phyloP scores from a whole-genome alignment of 208 protist genomes.

The Naegleria lovaniensis region DNA sequence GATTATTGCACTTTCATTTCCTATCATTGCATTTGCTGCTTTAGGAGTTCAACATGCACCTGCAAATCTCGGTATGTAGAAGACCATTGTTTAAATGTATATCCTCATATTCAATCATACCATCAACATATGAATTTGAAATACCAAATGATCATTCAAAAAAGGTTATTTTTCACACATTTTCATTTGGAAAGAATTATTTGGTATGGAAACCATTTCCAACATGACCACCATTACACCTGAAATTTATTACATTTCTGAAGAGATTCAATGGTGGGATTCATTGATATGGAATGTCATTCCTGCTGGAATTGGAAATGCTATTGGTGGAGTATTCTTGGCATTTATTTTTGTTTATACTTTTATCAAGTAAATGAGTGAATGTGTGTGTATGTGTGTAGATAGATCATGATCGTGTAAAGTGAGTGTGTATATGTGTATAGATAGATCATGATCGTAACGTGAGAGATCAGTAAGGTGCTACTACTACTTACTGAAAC shows the following conservation, averaged over 20 bases:
- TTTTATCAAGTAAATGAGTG: constrained; percentile 18
- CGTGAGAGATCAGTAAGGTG: no score
- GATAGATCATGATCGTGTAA: no score
- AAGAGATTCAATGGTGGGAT: not conserved
- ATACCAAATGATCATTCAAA: no score
- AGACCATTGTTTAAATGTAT: no score
- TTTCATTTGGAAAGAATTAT: not conserved
- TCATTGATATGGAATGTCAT: not conserved
- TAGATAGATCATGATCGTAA: no score
- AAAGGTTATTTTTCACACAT: not conserved
- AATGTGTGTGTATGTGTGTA: no score
- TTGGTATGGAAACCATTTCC: not conserved
- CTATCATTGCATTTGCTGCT: not conserved
- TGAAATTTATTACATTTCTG: not conserved
- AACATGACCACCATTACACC: not conserved
- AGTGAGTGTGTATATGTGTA: no score
- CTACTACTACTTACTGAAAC: no score
- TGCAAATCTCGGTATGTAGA: not conserved
- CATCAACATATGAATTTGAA: no score
- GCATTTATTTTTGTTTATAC: not conserved
- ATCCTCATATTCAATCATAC: no score
- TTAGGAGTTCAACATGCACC: not conserved
- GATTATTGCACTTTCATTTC: not conserved
- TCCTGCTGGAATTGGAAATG: not conserved
- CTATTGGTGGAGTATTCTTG: not conserved